Conservation (phyloP, 2,329 filamentous ascomycete species). For the Penicillium sp. region DNA sequence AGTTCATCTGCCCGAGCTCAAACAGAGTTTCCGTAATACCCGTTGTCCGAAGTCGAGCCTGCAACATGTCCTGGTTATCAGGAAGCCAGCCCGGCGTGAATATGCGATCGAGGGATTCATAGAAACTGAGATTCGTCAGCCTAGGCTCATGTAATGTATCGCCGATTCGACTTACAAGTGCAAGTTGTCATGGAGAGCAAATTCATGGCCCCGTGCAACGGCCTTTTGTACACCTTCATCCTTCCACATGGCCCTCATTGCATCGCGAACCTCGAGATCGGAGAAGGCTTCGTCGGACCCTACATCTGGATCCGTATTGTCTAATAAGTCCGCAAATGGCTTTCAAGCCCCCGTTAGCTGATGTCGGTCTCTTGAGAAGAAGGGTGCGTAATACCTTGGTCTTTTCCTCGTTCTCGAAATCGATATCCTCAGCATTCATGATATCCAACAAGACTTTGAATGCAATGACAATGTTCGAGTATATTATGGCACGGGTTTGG, state of each 20-base stretch:
- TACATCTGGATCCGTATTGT: conserved; percentile 73
- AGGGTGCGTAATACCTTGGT: conserved; percentile 64
- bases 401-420: conserved; percentile 68
- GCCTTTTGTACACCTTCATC: conserved; percentile 80
- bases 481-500: conserved; percentile 93
- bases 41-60: conserved; percentile 84
- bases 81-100: conserved; percentile 78
- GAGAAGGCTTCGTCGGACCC: conserved; percentile 78
- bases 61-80: conserved; percentile 89
- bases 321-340: conserved; percentile 74
- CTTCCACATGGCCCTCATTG: conserved; percentile 79
- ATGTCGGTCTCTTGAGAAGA: conserved; percentile 2
- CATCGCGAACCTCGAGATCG: conserved; percentile 57
- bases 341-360: conserved; percentile 37
- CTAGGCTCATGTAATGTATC: background rate
- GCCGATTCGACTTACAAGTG: conserved; percentile 66
- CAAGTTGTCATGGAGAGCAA: conserved; percentile 91
- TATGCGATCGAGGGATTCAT: conserved; percentile 71
- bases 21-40: conserved; percentile 96
- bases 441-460: conserved; percentile 88
- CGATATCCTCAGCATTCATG: conserved; percentile 79
- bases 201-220: conserved; percentile 94
- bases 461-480: conserved; percentile 89
- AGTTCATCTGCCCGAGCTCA: conserved; percentile 85
- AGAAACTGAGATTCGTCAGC: conserved; percentile 62